phyloP scores from a whole-genome alignment of 1,139 yeast species.

The Pichia sp. region DNA sequence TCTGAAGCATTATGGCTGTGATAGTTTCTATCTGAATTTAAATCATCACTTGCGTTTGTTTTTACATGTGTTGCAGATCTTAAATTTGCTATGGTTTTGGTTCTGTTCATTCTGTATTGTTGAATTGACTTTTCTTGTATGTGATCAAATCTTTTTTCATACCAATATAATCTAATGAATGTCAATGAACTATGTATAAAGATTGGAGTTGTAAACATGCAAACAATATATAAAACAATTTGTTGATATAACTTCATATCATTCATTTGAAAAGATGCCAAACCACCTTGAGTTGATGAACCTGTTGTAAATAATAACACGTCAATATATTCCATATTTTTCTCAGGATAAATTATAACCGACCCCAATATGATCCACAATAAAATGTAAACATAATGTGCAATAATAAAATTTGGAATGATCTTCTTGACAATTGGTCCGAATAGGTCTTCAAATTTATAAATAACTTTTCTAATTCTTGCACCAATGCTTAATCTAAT shows the following conservation, averaged over 20 bases:
- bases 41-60: slow-evolving; percentile 3
- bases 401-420: slow-evolving; percentile 70
- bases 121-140: slow-evolving; percentile 69
- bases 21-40: slow-evolving; percentile 2
- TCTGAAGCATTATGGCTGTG: slow-evolving; percentile 28
- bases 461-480: slow-evolving; percentile 23
- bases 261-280: slow-evolving; percentile 71
- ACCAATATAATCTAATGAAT: slow-evolving; percentile 81
- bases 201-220: slow-evolving; percentile 77
- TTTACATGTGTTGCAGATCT: slow-evolving; percentile 35
- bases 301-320: slow-evolving; percentile 71
- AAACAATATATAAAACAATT: slow-evolving; percentile 50
- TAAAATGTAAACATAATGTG: slow-evolving; percentile 66
- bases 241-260: slow-evolving; percentile 68
- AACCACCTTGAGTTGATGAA: slow-evolving; percentile 85
- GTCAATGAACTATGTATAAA: slow-evolving; percentile 78
- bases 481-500: slow-evolving; percentile 19
- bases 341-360: slow-evolving; percentile 67
- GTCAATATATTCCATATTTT: slow-evolving; percentile 65
- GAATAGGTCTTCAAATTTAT: slow-evolving; percentile 25
- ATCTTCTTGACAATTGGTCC: slow-evolving; percentile 47
- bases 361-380: slow-evolving; percentile 56
- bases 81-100: slow-evolving; percentile 61
- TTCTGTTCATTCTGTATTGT: slow-evolving; percentile 73
- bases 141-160: slow-evolving; percentile 78